Evolutionary conservation across 169 alveolate species (phyloP).

Genomic region (Cryptosporidium felis): DNA sequence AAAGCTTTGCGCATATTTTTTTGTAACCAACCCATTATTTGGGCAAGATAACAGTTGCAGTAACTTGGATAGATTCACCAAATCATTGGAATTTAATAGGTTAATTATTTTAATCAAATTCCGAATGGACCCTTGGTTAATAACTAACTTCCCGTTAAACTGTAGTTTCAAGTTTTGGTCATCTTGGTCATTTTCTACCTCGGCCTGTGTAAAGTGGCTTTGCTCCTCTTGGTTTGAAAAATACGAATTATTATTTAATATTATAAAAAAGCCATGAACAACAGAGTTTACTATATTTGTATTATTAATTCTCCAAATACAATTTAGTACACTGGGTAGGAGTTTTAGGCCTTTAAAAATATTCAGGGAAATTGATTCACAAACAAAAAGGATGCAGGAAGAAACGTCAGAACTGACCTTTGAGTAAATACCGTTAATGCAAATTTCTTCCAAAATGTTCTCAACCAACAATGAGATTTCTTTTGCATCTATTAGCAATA

Average conservation of each 20-base stretch:
- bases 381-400: constrained; percentile 41
- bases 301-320: constrained; percentile 48
- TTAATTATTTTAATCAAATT: background rate
- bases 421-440: constrained; percentile 37
- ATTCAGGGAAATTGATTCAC: constrained; percentile 41
- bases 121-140: background rate
- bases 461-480: constrained; percentile 52
- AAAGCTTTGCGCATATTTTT: constrained; percentile 23
- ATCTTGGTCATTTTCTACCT: background rate
- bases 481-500: constrained; percentile 42
- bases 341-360: background rate
- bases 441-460: background rate
- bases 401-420: constrained; percentile 51
- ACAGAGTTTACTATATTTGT: constrained; percentile 22
- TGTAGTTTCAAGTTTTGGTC: background rate
- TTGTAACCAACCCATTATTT: constrained; percentile 2
- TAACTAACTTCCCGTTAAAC: constrained; percentile 1
- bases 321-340: constrained; percentile 10
- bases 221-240: background rate
- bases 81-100: background rate
- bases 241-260: background rate
- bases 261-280: constrained; percentile 58
- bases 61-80: constrained; percentile 14
- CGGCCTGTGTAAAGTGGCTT: background rate
- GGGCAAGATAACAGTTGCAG: constrained; percentile 8